These are phyloP conservation scores for Carpinus fangiana DNA, from an alignment of 306 rosid species.

Conservation along the genomic window DNA sequence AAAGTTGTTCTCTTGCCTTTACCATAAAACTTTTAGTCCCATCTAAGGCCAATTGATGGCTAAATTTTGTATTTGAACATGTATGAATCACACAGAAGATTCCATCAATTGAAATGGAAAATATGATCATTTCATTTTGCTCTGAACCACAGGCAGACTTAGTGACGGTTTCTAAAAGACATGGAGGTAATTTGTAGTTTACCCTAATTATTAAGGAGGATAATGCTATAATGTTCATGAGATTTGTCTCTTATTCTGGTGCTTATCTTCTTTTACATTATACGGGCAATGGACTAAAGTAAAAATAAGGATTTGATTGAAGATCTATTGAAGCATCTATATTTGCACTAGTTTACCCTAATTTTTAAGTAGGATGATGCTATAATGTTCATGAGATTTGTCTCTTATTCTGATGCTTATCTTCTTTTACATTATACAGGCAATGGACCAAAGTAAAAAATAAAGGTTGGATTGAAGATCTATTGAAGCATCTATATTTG, in stretches of 20 bases:
- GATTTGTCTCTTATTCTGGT: neutral
- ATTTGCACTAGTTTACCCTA: neutral
- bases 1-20: neutral
- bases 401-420: neutral
- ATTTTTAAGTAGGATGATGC: neutral
- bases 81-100: neutral
- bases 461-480: conserved; percentile 14
- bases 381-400: neutral
- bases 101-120: neutral
- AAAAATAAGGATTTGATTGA: conserved; percentile 10
- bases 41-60: neutral
- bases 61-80: neutral
- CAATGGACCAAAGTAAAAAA: neutral
- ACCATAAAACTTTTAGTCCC: neutral
- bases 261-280: neutral
- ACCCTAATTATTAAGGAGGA: neutral
- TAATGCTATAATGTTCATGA: neutral
- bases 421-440: neutral
- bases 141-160: neutral
- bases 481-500: conserved; percentile 2
- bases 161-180: neutral
- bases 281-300: neutral
- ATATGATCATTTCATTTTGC: neutral
- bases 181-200: neutral
- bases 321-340: conserved; percentile 8